Percentiles rank a stretch among this genome's conserved stretches.
Conservation (phyloP, 2,329 filamentous ascomycete species). For the Colletotrichum liaoningense region DNA sequence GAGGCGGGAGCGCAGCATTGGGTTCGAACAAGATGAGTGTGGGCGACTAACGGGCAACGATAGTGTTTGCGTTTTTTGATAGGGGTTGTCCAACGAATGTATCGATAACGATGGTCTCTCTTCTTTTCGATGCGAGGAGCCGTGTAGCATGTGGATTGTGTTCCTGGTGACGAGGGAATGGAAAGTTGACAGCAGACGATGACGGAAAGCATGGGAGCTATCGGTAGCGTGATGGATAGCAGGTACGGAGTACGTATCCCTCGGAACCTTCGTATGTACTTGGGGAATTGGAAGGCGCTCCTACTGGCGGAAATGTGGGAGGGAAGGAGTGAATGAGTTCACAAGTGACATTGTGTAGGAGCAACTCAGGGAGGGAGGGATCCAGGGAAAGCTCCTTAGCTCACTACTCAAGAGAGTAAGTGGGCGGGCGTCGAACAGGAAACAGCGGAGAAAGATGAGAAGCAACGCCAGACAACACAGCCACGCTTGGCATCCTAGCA, state of each 20-base stretch:
- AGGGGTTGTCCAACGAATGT: no score
- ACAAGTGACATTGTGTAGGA: no score
- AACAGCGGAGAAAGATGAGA: slow-evolving; percentile 32
- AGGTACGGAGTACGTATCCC: no score
- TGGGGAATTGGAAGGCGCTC: neutral
- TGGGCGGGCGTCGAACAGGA: slow-evolving; percentile 7
- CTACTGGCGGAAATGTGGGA: slow-evolving; percentile 2
- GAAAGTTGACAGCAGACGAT: neutral
- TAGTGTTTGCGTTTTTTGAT: slow-evolving; percentile 5
- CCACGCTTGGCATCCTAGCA: slow-evolving; percentile 30
- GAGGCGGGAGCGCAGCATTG: slow-evolving; percentile 11
- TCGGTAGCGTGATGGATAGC: no score
- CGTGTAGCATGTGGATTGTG: no score
- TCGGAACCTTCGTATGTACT: no score
- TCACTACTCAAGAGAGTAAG: neutral
- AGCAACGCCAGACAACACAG: slow-evolving; percentile 34
- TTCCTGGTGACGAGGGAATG: neutral
- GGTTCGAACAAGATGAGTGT: slow-evolving; percentile 10
- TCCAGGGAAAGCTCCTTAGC: neutral
- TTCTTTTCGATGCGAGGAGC: neutral
- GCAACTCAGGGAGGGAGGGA: neutral
- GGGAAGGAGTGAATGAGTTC: neutral
- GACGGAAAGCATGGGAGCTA: neutral
- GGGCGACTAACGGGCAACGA: neutral
- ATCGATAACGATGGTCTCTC: neutral